Conservation (phyloP, 75 land plant species). For the Azolla pinnata region DNA sequence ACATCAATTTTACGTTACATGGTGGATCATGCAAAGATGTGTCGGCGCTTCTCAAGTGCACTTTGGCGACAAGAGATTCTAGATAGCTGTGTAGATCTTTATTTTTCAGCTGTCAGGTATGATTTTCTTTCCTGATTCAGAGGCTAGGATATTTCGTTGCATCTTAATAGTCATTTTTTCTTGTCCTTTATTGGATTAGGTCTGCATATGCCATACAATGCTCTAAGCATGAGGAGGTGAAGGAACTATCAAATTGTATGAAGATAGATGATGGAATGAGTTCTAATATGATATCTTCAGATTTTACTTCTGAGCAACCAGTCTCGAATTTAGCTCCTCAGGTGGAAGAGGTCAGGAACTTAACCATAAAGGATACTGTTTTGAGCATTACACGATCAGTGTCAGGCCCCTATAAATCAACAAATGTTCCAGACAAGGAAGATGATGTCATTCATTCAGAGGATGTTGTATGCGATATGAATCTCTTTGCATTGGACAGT, state of each 20-base stretch:
- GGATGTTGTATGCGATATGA: slow-evolving; percentile 15
- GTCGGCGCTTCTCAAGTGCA: slow-evolving; percentile 72
- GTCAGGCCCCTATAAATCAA: background rate
- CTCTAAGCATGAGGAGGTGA: background rate
- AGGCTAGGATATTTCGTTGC: slow-evolving; percentile 4
- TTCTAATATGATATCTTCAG: slow-evolving; percentile 1
- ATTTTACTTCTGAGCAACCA: background rate
- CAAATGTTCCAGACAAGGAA: background rate
- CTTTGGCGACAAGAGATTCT: slow-evolving; percentile 77
- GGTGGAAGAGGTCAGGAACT: background rate
- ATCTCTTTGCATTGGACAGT: slow-evolving; percentile 22
- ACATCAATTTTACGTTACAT: slow-evolving; percentile 85
- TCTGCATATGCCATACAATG: slow-evolving; percentile 4
- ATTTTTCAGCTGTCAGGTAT: slow-evolving; percentile 91
- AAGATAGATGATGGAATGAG: slow-evolving; percentile 3
- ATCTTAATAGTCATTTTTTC: background rate
- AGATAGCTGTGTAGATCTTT: slow-evolving; percentile 81
- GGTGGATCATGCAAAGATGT: slow-evolving; percentile 98
- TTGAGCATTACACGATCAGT: slow-evolving; percentile 1
- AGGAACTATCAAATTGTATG: background rate
- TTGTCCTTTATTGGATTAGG: background rate
- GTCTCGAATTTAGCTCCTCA: background rate
- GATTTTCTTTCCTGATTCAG: background rate
- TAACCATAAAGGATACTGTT: background rate
- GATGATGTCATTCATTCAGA: slow-evolving; percentile 5